Evolutionary conservation across 495 filamentous ascomycete species (phyloP).

Genomic region (Penicillium pulvis): DNA sequence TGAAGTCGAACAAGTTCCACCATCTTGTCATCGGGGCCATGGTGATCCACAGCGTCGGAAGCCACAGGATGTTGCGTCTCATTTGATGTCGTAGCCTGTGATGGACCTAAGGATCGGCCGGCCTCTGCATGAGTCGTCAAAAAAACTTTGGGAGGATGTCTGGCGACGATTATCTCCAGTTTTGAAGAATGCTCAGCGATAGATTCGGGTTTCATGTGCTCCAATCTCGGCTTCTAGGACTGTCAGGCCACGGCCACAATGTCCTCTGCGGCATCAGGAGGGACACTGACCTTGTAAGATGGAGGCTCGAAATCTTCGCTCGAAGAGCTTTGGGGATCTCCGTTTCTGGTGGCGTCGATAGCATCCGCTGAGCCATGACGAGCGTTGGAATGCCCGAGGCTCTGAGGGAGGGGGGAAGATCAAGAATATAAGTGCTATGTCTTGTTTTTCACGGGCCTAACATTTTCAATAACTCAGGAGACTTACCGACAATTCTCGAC

Average conservation of each 20-base stretch:
- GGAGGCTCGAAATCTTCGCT: conserved; percentile 23
- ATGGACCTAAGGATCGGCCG: conserved; percentile 50
- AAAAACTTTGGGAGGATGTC: conserved; percentile 34
- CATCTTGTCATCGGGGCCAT: conserved; percentile 33
- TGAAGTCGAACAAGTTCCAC: conserved; percentile 61
- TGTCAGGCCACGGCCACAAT: conserved; percentile 35
- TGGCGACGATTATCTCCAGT: conserved; percentile 43
- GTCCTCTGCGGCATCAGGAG: background rate
- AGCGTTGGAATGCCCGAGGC: conserved; percentile 30
- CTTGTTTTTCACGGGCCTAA: background rate
- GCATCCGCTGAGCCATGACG: conserved; percentile 35
- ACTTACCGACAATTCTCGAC: conserved; percentile 36
- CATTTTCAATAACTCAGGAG: background rate
- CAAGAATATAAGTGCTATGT: background rate
- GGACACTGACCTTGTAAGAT: conserved; percentile 40
- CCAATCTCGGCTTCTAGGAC: conserved; percentile 55
- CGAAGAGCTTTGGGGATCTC: conserved; percentile 32
- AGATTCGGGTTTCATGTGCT: conserved; percentile 35
- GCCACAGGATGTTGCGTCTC: conserved; percentile 48
- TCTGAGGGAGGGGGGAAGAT: conserved; percentile 15
- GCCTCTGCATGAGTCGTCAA: conserved; percentile 39
- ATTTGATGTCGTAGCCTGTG: conserved; percentile 59
- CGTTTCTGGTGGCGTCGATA: conserved; percentile 43
- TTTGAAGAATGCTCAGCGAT: conserved; percentile 32
- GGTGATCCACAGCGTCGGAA: conserved; percentile 22